phyloP scores from a whole-genome alignment of 2,329 filamentous ascomycete genomes.

The Beauveria sp. region DNA sequence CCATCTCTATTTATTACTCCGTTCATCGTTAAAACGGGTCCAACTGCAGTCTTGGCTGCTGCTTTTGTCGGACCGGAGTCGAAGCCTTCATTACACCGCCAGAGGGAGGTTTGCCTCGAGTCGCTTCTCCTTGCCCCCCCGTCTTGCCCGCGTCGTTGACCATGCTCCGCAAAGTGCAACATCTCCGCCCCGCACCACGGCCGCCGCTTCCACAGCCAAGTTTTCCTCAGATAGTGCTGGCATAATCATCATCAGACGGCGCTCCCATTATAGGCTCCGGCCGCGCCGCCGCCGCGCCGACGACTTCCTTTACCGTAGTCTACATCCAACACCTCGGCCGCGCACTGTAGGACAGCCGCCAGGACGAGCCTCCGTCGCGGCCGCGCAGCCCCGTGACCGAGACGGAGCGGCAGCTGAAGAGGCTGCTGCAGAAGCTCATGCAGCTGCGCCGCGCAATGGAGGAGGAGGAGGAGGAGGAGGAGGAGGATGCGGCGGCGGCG shows the following conservation, averaged over 20 bases:
- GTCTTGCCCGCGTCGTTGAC: no score
- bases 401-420: conserved; percentile 4
- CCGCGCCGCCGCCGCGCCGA: background rate
- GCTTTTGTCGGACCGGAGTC: background rate
- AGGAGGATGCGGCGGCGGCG: no score
- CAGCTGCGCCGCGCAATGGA: background rate
- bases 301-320: conserved; percentile 38
- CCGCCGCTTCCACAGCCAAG: conserved; percentile 29
- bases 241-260: conserved; percentile 15
- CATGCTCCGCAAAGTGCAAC: no score
- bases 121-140: conserved; percentile 31
- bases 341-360: conserved; percentile 10
- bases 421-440: background rate
- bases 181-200: no score
- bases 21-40: no score
- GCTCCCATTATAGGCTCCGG: conserved; percentile 2
- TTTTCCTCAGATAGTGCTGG: conserved; percentile 35
- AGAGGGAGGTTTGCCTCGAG: conserved; percentile 27
- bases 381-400: conserved; percentile 32
- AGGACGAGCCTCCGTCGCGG: no score
- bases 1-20: no score
- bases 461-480: background rate
- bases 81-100: conserved; percentile 22
- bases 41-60: no score
- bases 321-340: conserved; percentile 49